phyloP scores from a whole-genome alignment of 2,329 filamentous ascomycete genomes.

The Acephala macrosclerotiorum region DNA sequence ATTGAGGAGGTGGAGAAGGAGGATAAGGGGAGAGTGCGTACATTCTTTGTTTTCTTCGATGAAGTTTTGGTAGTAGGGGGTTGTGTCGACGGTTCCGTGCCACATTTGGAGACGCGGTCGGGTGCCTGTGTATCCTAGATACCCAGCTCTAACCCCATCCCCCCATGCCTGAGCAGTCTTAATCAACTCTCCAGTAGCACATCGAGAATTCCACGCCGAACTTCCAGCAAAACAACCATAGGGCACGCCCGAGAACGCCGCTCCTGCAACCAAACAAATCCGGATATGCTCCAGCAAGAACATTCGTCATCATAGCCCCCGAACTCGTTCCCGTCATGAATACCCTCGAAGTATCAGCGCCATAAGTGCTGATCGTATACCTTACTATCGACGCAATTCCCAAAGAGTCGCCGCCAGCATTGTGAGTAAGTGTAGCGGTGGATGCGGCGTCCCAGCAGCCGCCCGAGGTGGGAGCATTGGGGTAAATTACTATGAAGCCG shows the following conservation, averaged over 20 bases:
- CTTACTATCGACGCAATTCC: conserved; percentile 64
- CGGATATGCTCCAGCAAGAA: conserved; percentile 50
- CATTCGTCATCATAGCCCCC: conserved; percentile 58
- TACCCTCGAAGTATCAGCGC: conserved; percentile 56
- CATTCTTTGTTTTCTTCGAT: conserved; percentile 54
- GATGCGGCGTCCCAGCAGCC: conserved; percentile 66
- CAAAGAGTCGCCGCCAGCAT: conserved; percentile 62
- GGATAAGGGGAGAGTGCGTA: background rate
- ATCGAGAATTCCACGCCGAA: conserved; percentile 36
- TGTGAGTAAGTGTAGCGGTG: conserved; percentile 52
- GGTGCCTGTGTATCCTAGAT: conserved; percentile 44
- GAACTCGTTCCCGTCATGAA: conserved; percentile 59
- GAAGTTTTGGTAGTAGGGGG: conserved; percentile 49
- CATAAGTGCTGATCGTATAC: conserved; percentile 58
- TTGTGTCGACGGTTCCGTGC: conserved; percentile 48
- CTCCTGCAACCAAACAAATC: conserved; percentile 50
- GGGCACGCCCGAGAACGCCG: conserved; percentile 51
- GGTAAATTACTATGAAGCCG: conserved; percentile 12
- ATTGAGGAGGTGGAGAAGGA: background rate
- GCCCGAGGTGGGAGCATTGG: conserved; percentile 19
- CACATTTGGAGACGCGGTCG: conserved; percentile 30
- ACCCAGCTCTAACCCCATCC: conserved; percentile 50
- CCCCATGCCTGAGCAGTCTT: conserved; percentile 55
- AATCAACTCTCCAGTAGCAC: conserved; percentile 40
- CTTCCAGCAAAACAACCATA: conserved; percentile 47